Evolutionary conservation across 495 filamentous ascomycete genomes (phyloP), one percentile per base, ranked within the genome.

Genomic region (Aspergillus wentii): DNA sequence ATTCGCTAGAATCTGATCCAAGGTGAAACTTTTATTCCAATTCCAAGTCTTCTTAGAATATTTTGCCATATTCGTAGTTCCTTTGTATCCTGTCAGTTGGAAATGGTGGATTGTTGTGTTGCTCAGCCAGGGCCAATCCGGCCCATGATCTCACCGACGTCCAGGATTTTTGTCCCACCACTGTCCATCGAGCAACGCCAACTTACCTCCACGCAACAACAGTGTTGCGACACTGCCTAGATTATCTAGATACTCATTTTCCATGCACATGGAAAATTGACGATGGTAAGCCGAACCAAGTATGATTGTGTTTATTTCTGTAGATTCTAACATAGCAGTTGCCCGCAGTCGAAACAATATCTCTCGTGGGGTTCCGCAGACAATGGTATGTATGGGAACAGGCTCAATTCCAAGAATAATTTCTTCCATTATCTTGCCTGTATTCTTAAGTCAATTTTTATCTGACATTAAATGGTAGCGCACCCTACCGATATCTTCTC

Each of bases 341-440:
- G 14, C 33, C 21, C 13, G 16, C 50, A 98, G 94, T 97, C 92
- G 38, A 95, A 95, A 68, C 94, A 96, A 85, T 97, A 95, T 58
- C 78, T 98, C 23, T 88, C 88, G 40, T 82, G 80, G 40, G 87
- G 94, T 66, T 89, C 89, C 9, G 75, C 92, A 56, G 86, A 94
- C 57, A 75, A 88, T 72, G 88, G 88, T 87, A 56, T 49, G 70
- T 54, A 41, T n/a, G n/a, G n/a, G n/a, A n/a, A n/a, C n/a, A n/a
- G n/a, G n/a, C n/a, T n/a, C n/a, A n/a, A n/a, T n/a, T n/a, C n/a
- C n/a, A n/a, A n/a, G n/a, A n/a, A n/a, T n/a, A n/a, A n/a, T n/a
- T n/a, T 26, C 33, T 8, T 6, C 26, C 26, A 38, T 16, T 10
- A 8, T 7, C 13, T 2, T 31, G 21, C 19, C 20, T 26, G 25